A percentile compares a stretch with the other conserved stretches of the same genome.
phyloP scores from a whole-genome alignment of 768 basidiomycete species.

The Hydnomerulius pinastri region DNA sequence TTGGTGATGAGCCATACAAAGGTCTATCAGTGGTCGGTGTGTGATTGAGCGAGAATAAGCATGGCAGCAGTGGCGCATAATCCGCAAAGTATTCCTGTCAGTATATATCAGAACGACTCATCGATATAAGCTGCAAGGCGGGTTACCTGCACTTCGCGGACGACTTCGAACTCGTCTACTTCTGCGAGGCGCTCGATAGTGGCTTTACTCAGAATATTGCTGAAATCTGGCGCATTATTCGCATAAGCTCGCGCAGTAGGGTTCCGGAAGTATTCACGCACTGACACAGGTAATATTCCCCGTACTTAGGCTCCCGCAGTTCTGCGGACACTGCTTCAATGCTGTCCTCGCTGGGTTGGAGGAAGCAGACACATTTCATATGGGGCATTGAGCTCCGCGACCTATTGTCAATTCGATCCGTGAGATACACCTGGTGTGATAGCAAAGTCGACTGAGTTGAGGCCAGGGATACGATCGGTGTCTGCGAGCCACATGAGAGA shows the following conservation, averaged over 20 bases:
- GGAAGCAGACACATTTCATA: conserved; percentile 95
- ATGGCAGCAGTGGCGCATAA: conserved; percentile 85
- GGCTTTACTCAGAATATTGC: conserved; percentile 86
- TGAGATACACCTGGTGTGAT: conserved; percentile 96
- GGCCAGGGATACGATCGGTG: conserved; percentile 93
- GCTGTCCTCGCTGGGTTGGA: conserved; percentile 81
- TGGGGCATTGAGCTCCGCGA: conserved; percentile 91
- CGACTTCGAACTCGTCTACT: conserved; percentile 95
- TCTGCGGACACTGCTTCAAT: conserved; percentile 83
- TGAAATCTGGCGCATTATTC: conserved; percentile 69
- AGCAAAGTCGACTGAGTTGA: conserved; percentile 92
- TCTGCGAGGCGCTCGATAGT: conserved; percentile 92
- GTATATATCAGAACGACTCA: conserved; percentile 2
- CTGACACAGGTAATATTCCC: conserved; percentile 99
- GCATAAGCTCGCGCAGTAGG: conserved; percentile 18
- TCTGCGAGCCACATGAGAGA: conserved; percentile 47
- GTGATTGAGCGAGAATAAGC: conserved; percentile 85
- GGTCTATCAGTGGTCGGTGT: conserved; percentile 61
- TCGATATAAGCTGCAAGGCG: neutral
- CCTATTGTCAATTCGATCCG: conserved; percentile 95
- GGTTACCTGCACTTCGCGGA: conserved; percentile 91
- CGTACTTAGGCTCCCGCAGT: conserved; percentile 88
- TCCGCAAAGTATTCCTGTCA: conserved; percentile 96
- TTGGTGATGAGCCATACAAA: conserved; percentile 71
- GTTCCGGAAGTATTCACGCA: conserved; percentile 59